These are phyloP conservation scores for Macadamia integrifolia DNA, from an alignment of 164 flowering plant genomes.

Conservation along the genomic window DNA sequence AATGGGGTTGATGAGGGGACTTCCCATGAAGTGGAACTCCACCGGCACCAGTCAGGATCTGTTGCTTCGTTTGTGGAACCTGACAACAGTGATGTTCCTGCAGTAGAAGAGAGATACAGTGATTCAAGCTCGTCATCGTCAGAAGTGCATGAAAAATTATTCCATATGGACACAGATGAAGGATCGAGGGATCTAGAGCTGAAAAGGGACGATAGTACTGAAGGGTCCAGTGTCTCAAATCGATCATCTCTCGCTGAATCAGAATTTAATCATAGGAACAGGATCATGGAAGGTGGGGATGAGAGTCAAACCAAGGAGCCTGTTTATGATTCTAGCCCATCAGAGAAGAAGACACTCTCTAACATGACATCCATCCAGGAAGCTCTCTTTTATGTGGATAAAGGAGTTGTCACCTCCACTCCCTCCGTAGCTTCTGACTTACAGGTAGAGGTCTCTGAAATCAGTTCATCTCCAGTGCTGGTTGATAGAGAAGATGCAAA, in stretches of 20 bases:
- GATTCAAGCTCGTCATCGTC: slow-evolving; percentile 19
- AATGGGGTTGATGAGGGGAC: slow-evolving; percentile 24
- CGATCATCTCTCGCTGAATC: background rate
- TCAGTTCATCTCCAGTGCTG: slow-evolving; percentile 16
- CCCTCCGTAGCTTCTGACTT: slow-evolving; percentile 38
- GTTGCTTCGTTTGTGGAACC: slow-evolving; percentile 12
- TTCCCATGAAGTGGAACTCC: slow-evolving; percentile 18
- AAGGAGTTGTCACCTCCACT: slow-evolving; percentile 12
- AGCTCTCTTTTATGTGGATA: slow-evolving; percentile 10
- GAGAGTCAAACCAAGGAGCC: slow-evolving; percentile 45
- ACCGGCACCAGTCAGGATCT: slow-evolving; percentile 2
- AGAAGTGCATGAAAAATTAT: slow-evolving; percentile 11
- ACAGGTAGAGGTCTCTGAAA: slow-evolving; percentile 25
- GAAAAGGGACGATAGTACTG: slow-evolving; percentile 6
- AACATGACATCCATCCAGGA: slow-evolving; percentile 15
- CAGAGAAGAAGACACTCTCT: slow-evolving; percentile 28
- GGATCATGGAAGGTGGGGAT: slow-evolving; percentile 15
- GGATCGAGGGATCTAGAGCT: slow-evolving; percentile 1
- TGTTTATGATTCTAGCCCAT: slow-evolving; percentile 71
- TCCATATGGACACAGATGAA: slow-evolving; percentile 8
- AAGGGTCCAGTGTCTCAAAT: slow-evolving; percentile 4
- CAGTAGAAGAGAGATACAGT: slow-evolving; percentile 26
- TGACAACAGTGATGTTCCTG: slow-evolving; percentile 16
- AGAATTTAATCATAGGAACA: background rate
- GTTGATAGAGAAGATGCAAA: slow-evolving; percentile 18